Conservation (phyloP, 345 rosid species). For the Clausena lansium region DNA sequence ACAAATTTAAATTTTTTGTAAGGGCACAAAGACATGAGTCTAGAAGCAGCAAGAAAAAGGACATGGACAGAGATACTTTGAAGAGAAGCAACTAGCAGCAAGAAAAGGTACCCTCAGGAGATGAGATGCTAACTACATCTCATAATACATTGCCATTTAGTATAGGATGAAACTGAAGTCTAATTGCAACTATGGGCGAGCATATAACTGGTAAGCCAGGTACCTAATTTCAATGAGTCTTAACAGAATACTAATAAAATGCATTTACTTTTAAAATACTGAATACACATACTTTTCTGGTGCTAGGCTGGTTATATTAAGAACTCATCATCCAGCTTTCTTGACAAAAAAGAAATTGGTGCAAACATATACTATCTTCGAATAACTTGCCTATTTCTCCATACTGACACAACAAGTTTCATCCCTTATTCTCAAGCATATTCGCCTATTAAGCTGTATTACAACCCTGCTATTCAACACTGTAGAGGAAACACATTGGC, state of each 20-base stretch:
- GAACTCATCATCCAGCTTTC: constrained; percentile 8
- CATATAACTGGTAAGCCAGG: background rate
- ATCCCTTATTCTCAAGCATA: background rate
- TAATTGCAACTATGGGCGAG: background rate
- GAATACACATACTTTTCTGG: background rate
- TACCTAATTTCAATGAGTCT: background rate
- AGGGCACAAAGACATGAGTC: background rate
- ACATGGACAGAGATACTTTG: background rate
- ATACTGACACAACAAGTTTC: background rate
- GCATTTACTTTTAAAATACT: background rate
- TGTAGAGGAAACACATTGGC: background rate
- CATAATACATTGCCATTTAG: background rate
- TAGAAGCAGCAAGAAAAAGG: background rate
- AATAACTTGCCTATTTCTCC: background rate
- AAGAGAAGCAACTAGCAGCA: background rate
- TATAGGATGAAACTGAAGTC: background rate
- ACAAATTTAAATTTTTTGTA: background rate
- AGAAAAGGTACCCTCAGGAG: background rate
- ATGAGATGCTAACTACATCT: background rate
- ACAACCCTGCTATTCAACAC: background rate
- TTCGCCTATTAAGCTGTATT: background rate
- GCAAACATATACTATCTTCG: background rate
- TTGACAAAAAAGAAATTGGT: background rate
- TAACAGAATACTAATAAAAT: background rate
- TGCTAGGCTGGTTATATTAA: background rate